Evolutionary conservation across 2,329 filamentous ascomycete genomes (phyloP).

Genomic region (Bipolaris oryzae): DNA sequence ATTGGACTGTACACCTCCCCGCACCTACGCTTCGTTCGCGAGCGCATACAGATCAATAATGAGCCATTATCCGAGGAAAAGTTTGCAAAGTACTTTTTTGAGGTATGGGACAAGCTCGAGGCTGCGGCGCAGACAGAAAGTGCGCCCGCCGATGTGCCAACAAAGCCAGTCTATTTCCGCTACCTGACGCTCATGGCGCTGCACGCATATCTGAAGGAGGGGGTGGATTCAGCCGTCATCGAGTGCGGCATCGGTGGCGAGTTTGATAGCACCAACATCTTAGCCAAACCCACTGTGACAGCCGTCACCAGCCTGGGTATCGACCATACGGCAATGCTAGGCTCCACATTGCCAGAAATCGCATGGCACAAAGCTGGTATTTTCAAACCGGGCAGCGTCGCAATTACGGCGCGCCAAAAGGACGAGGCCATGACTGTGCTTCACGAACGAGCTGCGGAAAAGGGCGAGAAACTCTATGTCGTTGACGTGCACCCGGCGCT

Average conservation of each 20-base stretch:
- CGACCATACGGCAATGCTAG: slow-evolving; percentile 82
- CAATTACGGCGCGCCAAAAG: slow-evolving; percentile 67
- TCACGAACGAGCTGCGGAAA: slow-evolving; percentile 60
- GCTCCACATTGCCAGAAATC: slow-evolving; percentile 78
- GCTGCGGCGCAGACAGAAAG: slow-evolving; percentile 60
- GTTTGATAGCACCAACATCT: slow-evolving; percentile 88
- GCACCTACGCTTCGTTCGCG: slow-evolving; percentile 80
- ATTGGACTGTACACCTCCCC: slow-evolving; percentile 86
- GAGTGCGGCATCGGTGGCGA: slow-evolving; percentile 96
- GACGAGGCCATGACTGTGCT: slow-evolving; percentile 62
- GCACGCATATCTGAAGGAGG: slow-evolving; percentile 78
- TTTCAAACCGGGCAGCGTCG: slow-evolving; percentile 70
- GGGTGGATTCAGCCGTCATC: slow-evolving; percentile 78
- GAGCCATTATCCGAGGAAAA: slow-evolving; percentile 68
- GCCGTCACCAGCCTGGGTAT: slow-evolving; percentile 83
- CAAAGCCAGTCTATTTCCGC: slow-evolving; percentile 90
- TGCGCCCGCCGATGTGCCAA: slow-evolving; percentile 55
- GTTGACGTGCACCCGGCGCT: slow-evolving; percentile 57
- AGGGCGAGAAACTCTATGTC: slow-evolving; percentile 54
- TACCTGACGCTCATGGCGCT: slow-evolving; percentile 89
- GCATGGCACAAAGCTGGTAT: slow-evolving; percentile 94
- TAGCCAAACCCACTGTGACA: slow-evolving; percentile 71
- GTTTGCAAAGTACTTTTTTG: slow-evolving; percentile 81
- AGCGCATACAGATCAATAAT: slow-evolving; percentile 83
- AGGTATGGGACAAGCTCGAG: slow-evolving; percentile 76